Conservation (phyloP, 345 rosid genomes). For the Eutrema japonicum region DNA sequence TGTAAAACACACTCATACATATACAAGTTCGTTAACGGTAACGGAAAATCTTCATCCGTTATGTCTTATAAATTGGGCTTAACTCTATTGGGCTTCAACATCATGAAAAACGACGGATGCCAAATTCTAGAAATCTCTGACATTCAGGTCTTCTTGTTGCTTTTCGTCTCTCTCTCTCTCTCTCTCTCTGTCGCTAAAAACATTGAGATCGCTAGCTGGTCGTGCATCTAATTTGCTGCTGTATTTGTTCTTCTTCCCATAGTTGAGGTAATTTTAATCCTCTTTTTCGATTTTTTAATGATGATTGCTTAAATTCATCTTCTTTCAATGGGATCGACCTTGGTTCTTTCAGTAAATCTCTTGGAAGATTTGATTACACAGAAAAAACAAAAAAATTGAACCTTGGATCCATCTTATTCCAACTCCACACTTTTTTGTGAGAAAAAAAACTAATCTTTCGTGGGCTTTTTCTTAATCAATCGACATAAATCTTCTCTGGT, state of each 20-base stretch:
- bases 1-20: background rate
- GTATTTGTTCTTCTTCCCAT: constrained; percentile 18
- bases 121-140: constrained; percentile 49
- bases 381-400: constrained; percentile 10
- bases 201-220: constrained; percentile 40
- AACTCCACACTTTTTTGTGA: constrained; percentile 14
- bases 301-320: constrained; percentile 19
- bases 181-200: background rate
- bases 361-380: constrained; percentile 26
- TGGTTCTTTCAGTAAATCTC: constrained; percentile 3
- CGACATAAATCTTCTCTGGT: constrained; percentile 6
- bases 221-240: constrained; percentile 34
- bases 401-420: constrained; percentile 1
- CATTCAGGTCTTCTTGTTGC: constrained; percentile 42
- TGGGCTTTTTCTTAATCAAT: background rate
- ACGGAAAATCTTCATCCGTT: constrained; percentile 17
- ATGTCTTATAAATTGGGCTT: constrained; percentile 45
- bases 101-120: constrained; percentile 45
- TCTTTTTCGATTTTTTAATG: background rate
- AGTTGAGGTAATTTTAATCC: constrained; percentile 28
- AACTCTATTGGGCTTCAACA: constrained; percentile 45
- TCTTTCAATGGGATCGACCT: constrained; percentile 2
- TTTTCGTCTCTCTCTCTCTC: constrained; percentile 1
- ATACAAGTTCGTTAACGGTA: background rate
- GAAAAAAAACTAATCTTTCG: background rate